phyloP scores from a whole-genome alignment of 1,139 yeast genomes.

The Geotrichum carabidarum region DNA sequence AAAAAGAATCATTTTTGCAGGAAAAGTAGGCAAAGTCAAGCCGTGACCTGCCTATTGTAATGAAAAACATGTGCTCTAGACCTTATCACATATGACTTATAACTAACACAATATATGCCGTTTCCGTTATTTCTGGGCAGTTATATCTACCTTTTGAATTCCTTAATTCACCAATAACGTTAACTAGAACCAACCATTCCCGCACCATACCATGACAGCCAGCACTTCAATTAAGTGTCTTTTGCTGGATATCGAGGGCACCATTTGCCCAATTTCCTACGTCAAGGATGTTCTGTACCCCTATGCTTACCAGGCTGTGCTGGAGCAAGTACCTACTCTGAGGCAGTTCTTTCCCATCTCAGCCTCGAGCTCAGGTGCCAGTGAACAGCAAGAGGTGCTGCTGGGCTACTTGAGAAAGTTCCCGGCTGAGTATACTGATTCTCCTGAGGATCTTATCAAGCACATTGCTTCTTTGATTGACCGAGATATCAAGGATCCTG shows the following conservation, averaged over 20 bases:
- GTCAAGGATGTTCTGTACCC: slow-evolving; percentile 67
- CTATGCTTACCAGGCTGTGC: slow-evolving; percentile 32
- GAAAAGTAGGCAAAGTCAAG: not conserved
- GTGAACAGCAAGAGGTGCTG: slow-evolving; percentile 12
- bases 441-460: slow-evolving; percentile 35
- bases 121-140: not conserved
- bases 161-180: not conserved
- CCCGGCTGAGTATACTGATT: slow-evolving; percentile 38
- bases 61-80: not conserved
- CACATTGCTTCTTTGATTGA: slow-evolving; percentile 57
- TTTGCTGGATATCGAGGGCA: slow-evolving; percentile 81
- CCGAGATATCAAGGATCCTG: slow-evolving; percentile 71
- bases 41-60: not conserved
- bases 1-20: not conserved
- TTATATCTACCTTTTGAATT: not conserved
- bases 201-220: not conserved
- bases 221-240: slow-evolving; percentile 31
- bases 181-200: not conserved
- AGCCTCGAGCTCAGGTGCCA: slow-evolving; percentile 13
- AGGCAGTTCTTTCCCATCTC: slow-evolving; percentile 13
- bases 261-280: slow-evolving; percentile 83
- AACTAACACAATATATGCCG: not conserved
- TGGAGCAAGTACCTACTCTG: slow-evolving; percentile 20
- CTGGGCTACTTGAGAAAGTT: slow-evolving; percentile 42
- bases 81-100: not conserved